Base-by-base conservation (phyloP, 352 stramenopile species). In the Blastocystis sp. region DNA sequence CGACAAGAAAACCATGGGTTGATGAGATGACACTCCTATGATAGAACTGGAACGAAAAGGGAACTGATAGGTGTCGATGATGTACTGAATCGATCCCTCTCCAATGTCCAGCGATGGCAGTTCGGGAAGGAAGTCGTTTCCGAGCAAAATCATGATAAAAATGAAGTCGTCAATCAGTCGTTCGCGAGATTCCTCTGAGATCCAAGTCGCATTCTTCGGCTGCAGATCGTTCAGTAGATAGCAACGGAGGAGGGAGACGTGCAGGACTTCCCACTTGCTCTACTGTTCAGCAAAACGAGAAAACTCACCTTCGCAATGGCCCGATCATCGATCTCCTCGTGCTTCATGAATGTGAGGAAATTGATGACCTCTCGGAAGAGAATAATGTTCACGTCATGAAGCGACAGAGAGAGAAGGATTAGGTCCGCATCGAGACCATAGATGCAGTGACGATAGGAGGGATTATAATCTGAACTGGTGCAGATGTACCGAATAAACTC, bases 61-160 rank as follows among this genome's bases (percentile, higher is more conserved):
- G n/a, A 34, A 89, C 68, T 90, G 70, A 56, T 92, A 92, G 26
- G 69, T n/a, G 18, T 1, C 16, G 91, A 97, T 96, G 8, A 99
- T 91, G 55, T 98, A 91, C 47, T 97, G 96, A 81, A 99, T 98
- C 0, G 96, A 97, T 34, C 98, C 95, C 91, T 99, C 97, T 47
- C 94, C 95, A 91, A 99, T 99, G 92, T 99, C 96, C 8, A 99
- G 92, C 59, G 96, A 97, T 59, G 96, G 97, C 89, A 98, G 95
- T 91, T 99, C 97, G 18, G 98, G 98, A 78, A 99, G 95, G 82
- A 99, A 99, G 90, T 99, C 97, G 92, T 99, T 99, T 53, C 98
- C 98, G 2, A 99, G 94, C 55, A 99, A 92, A 91, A 99, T 99
- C n/a, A 96, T 99, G 75, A 99, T 93, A 90, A 99, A 95, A 8